phyloP scores from a whole-genome alignment of 2,329 filamentous ascomycete species.

The Fusarium incarnatum region DNA sequence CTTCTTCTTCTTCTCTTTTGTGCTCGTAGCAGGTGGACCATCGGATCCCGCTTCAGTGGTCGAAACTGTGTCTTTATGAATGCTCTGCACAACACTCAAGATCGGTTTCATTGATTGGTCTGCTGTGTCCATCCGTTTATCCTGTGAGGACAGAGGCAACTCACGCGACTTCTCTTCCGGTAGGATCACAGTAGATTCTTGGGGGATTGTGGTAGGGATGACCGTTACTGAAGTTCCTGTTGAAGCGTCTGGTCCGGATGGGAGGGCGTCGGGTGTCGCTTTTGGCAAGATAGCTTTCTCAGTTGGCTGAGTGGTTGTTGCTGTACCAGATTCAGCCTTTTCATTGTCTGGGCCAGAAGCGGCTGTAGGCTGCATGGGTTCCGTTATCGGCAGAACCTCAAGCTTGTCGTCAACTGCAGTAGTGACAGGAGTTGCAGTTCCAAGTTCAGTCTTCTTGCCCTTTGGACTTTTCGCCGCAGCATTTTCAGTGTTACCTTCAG shows the following conservation, averaged over 20 bases:
- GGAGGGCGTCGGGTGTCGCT: background rate
- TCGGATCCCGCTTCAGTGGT: background rate
- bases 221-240: background rate
- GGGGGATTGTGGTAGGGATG: background rate
- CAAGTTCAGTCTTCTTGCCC: background rate
- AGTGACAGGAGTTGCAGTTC: background rate
- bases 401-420: background rate
- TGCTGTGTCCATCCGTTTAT: background rate
- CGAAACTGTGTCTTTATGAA: background rate
- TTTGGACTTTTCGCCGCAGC: background rate
- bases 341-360: background rate
- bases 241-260: background rate
- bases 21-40: slow-evolving; percentile 34
- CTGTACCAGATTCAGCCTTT: background rate
- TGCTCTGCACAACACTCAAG: background rate
- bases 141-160: background rate
- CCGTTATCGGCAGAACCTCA: background rate
- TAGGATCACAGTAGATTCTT: background rate
- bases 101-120: background rate
- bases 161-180: background rate
- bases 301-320: background rate
- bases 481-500: background rate
- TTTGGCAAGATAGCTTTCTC: background rate
- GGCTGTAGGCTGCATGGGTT: background rate
- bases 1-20: slow-evolving; percentile 49